Conservation (phyloP, 441 rosid genomes). For the Theobroma grandiflorum region DNA sequence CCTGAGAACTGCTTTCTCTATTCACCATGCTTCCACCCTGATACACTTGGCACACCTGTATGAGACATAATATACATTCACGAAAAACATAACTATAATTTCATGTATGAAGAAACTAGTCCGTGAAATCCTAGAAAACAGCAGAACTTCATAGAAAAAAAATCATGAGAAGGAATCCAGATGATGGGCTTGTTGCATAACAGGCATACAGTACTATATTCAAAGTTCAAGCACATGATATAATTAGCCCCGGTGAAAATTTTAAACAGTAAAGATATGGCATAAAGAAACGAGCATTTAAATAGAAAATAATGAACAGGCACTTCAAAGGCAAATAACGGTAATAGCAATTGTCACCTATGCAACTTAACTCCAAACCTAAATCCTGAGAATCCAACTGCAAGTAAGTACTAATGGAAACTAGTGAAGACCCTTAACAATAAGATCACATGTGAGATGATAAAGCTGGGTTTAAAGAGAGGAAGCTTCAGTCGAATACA, state of each 20-base stretch:
- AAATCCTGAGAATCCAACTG: constrained; percentile 21
- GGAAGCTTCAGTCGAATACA: not conserved
- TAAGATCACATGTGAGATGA: not conserved
- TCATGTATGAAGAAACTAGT: constrained; percentile 23
- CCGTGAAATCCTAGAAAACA: constrained; percentile 2
- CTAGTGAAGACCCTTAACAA: not conserved
- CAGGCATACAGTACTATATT: constrained; percentile 7
- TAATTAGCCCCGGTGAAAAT: constrained; percentile 1
- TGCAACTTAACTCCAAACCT: not conserved
- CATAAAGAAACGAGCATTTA: not conserved
- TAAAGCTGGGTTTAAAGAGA: not conserved
- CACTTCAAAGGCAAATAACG: not conserved
- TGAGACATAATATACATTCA: constrained; percentile 30
- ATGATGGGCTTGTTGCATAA: not conserved
- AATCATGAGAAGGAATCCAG: constrained; percentile 12
- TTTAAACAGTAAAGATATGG: not conserved
- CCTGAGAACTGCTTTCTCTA: constrained; percentile 48
- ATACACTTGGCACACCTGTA: constrained; percentile 43
- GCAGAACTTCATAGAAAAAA: constrained; percentile 12
- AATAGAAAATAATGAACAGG: not conserved
- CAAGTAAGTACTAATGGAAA: constrained; percentile 9
- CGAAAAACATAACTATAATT: constrained; percentile 17
- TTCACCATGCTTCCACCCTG: constrained; percentile 41
- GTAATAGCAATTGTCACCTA: not conserved
- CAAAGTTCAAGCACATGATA: constrained; percentile 8